phyloP scores from a whole-genome alignment of 2,329 filamentous ascomycete genomes.

The Apiospora kogelbergensis region DNA sequence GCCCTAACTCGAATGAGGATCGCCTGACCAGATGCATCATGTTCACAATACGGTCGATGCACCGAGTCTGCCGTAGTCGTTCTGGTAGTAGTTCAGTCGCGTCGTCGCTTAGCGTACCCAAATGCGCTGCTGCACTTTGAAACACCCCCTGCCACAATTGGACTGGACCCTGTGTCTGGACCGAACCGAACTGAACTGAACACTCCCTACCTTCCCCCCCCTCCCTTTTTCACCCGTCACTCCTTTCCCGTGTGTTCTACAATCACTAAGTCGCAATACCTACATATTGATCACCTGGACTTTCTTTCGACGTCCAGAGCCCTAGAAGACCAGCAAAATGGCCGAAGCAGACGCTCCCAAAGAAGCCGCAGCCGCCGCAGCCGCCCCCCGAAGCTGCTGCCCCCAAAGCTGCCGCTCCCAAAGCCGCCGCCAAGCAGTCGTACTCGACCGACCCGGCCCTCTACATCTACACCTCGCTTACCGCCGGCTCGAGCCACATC shows the following conservation, averaged over 20 bases:
- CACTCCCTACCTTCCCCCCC: background rate
- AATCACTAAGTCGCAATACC: too few species aligned
- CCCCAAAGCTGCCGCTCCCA: background rate
- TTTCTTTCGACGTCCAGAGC: background rate
- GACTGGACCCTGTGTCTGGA: slow-evolving; percentile 2
- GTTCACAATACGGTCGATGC: background rate
- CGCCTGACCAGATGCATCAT: background rate
- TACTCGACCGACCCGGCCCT: slow-evolving; percentile 68
- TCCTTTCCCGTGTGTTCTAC: background rate
- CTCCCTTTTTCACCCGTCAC: background rate
- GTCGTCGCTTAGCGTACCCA: background rate
- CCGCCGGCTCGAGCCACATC: slow-evolving; percentile 92
- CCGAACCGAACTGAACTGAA: background rate
- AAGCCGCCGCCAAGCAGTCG: slow-evolving; percentile 23
- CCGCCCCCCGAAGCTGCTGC: background rate
- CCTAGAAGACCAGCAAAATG: background rate
- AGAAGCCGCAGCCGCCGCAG: slow-evolving; percentile 9
- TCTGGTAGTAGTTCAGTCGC: background rate
- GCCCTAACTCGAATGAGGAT: background rate
- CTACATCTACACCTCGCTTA: slow-evolving; percentile 95
- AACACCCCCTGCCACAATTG: slow-evolving; percentile 7
- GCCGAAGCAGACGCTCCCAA: slow-evolving; percentile 13
- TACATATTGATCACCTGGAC: background rate
- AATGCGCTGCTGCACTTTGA: background rate
- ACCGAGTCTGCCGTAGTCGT: background rate